phyloP scores from a whole-genome alignment of 2,329 filamentous ascomycete species.

The Trichoderma polysporum region DNA sequence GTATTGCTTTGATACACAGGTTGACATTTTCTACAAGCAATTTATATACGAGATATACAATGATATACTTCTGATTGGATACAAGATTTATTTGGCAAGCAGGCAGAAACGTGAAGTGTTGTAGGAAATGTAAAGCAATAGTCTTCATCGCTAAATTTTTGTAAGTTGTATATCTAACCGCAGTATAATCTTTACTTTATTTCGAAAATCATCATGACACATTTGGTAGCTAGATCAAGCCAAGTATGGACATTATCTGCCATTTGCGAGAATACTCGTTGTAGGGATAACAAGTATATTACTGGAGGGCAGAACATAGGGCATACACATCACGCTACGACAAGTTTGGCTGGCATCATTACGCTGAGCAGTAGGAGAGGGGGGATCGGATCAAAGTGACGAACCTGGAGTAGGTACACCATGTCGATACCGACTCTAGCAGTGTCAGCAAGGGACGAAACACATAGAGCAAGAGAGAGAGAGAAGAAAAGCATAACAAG shows the following conservation, averaged over 20 bases:
- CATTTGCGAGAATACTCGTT: background rate
- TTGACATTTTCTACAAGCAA: background rate
- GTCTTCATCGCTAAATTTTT: background rate
- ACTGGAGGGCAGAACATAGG: background rate
- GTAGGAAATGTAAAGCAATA: background rate
- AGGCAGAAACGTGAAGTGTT: background rate
- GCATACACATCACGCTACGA: background rate
- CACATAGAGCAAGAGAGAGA: slow-evolving; percentile 22
- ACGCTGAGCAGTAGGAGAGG: background rate
- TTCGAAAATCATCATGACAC: background rate
- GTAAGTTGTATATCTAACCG: background rate
- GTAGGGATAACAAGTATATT: too few species aligned
- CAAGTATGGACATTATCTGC: background rate
- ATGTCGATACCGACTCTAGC: slow-evolving; percentile 10
- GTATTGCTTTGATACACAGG: background rate
- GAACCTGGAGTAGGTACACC: slow-evolving; percentile 11
- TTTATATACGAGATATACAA: background rate
- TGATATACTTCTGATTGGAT: background rate
- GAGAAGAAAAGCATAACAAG: slow-evolving; percentile 25
- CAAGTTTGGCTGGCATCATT: background rate
- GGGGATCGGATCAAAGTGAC: background rate
- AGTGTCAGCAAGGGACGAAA: slow-evolving; percentile 30
- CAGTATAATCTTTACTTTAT: background rate
- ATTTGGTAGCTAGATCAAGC: background rate
- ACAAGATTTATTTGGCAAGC: too few species aligned